Percentiles rank a stretch among this genome's conserved stretches.
Evolutionary conservation across 2,329 filamentous ascomycete genomes (phyloP).

Genomic region (Neofusicoccum cordaticola): DNA sequence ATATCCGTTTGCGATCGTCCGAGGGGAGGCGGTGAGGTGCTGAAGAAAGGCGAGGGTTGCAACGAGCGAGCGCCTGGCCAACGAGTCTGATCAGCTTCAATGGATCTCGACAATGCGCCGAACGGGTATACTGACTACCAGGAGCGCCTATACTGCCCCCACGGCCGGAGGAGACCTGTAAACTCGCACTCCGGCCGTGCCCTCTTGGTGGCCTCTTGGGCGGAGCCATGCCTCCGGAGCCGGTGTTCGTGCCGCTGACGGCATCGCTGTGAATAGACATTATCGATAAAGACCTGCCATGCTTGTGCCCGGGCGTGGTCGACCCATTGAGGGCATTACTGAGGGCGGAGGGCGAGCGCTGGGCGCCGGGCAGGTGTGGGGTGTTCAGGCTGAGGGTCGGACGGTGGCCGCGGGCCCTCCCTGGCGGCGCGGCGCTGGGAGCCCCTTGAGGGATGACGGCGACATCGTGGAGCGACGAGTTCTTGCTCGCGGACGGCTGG

Average conservation of each 20-base stretch:
- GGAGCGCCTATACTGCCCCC: background rate
- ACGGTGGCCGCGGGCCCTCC: slow-evolving; percentile 55
- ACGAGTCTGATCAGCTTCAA: background rate
- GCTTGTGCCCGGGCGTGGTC: slow-evolving; percentile 27
- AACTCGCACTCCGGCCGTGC: slow-evolving; percentile 75
- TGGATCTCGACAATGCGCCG: slow-evolving; percentile 24
- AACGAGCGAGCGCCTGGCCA: slow-evolving; percentile 14
- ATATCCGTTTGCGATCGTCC: slow-evolving; percentile 28
- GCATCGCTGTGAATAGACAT: slow-evolving; percentile 37
- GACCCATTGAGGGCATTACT: slow-evolving; percentile 25
- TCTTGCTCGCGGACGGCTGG: slow-evolving; percentile 10
- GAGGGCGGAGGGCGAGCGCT: background rate
- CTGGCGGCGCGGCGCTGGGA: slow-evolving; percentile 6
- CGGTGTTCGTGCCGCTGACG: slow-evolving; percentile 2
- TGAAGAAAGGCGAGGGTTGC: slow-evolving; percentile 44
- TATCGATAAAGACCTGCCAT: slow-evolving; percentile 49
- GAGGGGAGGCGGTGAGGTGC: slow-evolving; percentile 37
- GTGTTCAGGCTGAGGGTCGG: slow-evolving; percentile 63
- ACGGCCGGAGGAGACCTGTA: slow-evolving; percentile 65
- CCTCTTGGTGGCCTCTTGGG: slow-evolving; percentile 54
- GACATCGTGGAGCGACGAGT: slow-evolving; percentile 27
- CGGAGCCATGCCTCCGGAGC: slow-evolving; percentile 7
- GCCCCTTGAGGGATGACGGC: slow-evolving; percentile 4
- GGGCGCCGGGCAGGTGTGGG: slow-evolving; percentile 4
- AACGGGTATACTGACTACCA: slow-evolving; percentile 29